Percentiles rank a stretch among this genome's conserved stretches.
Evolutionary conservation across 306 rosid genomes (phyloP).

Genomic region (Fagus crenata): DNA sequence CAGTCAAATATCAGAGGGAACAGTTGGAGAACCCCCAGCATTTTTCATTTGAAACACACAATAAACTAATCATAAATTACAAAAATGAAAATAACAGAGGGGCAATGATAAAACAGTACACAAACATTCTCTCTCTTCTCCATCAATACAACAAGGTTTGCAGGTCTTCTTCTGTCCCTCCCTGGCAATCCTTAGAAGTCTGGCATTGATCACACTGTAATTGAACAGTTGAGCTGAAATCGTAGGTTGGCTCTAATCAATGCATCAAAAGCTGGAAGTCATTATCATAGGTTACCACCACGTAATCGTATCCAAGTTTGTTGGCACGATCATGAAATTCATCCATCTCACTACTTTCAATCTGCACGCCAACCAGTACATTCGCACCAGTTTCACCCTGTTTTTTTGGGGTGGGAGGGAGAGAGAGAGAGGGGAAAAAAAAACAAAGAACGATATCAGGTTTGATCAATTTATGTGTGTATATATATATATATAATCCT

Average conservation of each 20-base stretch:
- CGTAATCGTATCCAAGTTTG: constrained; percentile 66
- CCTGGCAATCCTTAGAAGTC: constrained; percentile 3
- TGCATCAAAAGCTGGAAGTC: constrained; percentile 76
- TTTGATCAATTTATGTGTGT: not conserved
- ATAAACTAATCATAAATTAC: not conserved
- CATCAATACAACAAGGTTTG: not conserved
- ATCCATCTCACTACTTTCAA: constrained; percentile 51
- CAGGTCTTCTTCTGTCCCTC: not conserved
- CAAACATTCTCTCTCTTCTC: constrained; percentile 22
- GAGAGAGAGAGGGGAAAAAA: too few relatives aligned
- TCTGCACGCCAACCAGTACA: constrained; percentile 84
- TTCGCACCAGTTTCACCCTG: constrained; percentile 92
- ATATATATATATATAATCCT: not conserved
- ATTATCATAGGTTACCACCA: constrained; percentile 55
- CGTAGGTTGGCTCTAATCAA: constrained; percentile 21
- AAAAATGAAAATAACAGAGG: not conserved
- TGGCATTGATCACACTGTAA: not conserved
- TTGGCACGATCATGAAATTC: constrained; percentile 57
- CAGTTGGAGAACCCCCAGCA: too few relatives aligned
- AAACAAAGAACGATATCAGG: constrained; percentile 23
- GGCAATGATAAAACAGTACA: not conserved
- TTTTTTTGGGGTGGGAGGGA: not conserved
- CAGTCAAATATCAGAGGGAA: not conserved
- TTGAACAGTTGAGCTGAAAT: too few relatives aligned
- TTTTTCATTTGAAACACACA: not conserved